Evolutionary conservation across 768 basidiomycete genomes (phyloP).

Genomic region (Mycena haematopus): DNA sequence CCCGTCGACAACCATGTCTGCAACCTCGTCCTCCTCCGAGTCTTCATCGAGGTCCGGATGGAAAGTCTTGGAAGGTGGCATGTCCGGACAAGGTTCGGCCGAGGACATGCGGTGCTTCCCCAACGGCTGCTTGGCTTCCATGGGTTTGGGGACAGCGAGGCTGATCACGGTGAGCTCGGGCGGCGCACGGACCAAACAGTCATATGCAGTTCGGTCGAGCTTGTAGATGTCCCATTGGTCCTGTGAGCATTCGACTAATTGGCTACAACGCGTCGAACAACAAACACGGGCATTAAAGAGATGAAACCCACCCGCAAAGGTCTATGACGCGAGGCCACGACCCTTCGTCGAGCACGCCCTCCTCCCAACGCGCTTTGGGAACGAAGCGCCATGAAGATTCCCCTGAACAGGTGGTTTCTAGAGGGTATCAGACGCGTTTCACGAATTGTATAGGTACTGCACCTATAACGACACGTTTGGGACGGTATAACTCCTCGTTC

Average conservation of each 20-base stretch:
- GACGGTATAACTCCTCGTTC: slow-evolving; percentile 55
- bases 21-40: slow-evolving; percentile 51
- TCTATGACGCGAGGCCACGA: slow-evolving; percentile 70
- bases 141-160: slow-evolving; percentile 31
- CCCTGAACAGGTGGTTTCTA: slow-evolving; percentile 59
- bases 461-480: slow-evolving; percentile 76
- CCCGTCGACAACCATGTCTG: slow-evolving; percentile 56
- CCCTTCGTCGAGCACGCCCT: slow-evolving; percentile 70
- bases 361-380: slow-evolving; percentile 66
- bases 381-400: slow-evolving; percentile 77
- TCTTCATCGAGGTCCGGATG: slow-evolving; percentile 33
- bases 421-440: not conserved
- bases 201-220: slow-evolving; percentile 70
- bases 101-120: slow-evolving; percentile 31
- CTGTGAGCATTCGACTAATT: slow-evolving; percentile 59
- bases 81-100: slow-evolving; percentile 30
- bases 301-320: slow-evolving; percentile 67
- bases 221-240: slow-evolving; percentile 91
- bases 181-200: slow-evolving; percentile 59
- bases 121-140: slow-evolving; percentile 32
- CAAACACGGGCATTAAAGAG: slow-evolving; percentile 4
- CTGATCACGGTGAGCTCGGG: slow-evolving; percentile 46
- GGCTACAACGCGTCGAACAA: slow-evolving; percentile 41
- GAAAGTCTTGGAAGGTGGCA: slow-evolving; percentile 34
- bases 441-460: not conserved